Evolutionary conservation across 208 protist genomes (phyloP).

Genomic region (Crithidia mellificae): DNA sequence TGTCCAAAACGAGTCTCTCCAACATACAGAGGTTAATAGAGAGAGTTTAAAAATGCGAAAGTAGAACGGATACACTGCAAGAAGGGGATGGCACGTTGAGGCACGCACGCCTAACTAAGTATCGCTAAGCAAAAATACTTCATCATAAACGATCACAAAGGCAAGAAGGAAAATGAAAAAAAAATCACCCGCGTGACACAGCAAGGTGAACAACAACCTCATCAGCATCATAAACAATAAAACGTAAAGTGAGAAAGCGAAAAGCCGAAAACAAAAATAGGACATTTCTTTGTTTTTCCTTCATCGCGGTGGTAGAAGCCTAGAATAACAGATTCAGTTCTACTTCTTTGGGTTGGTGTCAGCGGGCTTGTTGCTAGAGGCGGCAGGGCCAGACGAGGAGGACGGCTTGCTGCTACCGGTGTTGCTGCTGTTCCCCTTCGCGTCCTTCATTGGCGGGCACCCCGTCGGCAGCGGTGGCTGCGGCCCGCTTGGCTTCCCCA

Average conservation of each 20-base stretch:
- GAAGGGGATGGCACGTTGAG: neutral
- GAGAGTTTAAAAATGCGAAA: too few relatives aligned
- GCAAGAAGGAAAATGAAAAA: too few relatives aligned
- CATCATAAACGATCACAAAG: neutral
- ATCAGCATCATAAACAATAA: neutral
- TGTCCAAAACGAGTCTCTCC: too few relatives aligned
- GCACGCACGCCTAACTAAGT: neutral
- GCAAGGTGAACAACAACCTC: neutral
- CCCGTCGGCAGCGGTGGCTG: constrained; percentile 52
- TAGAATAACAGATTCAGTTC: too few relatives aligned
- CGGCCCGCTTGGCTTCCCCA: constrained; percentile 45
- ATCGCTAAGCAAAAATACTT: neutral
- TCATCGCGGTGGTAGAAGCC: neutral
- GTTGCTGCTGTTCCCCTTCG: too few relatives aligned
- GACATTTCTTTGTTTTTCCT: neutral
- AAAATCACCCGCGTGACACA: neutral
- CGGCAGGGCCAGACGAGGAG: constrained; percentile 31
- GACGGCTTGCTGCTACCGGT: neutral
- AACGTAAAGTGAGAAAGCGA: too few relatives aligned
- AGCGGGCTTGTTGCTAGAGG: constrained; percentile 13
- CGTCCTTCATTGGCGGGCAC: constrained; percentile 40
- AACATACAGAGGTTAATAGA: neutral
- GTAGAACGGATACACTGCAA: neutral
- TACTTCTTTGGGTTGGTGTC: constrained; percentile 13
- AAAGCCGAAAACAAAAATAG: too few relatives aligned